Percentiles rank a stretch among this genome's conserved stretches.
These are phyloP conservation scores for Leishmania turanica DNA, from an alignment of 208 protist genomes.

Conservation along the genomic window DNA sequence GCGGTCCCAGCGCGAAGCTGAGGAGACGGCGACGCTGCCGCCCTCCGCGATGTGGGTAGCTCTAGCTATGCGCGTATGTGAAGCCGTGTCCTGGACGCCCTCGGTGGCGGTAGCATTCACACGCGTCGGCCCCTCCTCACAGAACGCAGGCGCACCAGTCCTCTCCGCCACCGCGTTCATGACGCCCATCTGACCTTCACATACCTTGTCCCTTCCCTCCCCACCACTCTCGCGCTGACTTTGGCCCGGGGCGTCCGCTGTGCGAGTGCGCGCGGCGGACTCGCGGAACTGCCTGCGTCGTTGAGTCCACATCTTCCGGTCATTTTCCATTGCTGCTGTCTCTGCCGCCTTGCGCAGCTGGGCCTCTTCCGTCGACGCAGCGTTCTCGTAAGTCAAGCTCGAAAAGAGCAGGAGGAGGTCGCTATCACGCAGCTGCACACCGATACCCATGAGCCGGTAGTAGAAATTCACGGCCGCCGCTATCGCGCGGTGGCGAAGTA, in stretches of 20 bases:
- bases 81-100: no score
- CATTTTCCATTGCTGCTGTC: slow-evolving; percentile 27
- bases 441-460: slow-evolving; percentile 64
- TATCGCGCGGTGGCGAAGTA: slow-evolving; percentile 67
- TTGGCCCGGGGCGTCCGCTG: not conserved
- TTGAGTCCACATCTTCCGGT: slow-evolving; percentile 13
- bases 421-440: slow-evolving; percentile 67
- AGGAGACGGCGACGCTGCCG: not conserved
- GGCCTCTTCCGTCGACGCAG: slow-evolving; percentile 19
- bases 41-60: not conserved
- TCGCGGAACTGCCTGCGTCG: slow-evolving; percentile 15
- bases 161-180: not conserved
- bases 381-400: slow-evolving; percentile 81
- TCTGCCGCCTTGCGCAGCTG: slow-evolving; percentile 27
- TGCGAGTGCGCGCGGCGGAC: not conserved
- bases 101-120: not conserved
- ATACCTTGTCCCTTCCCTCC: no score
- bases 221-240: not conserved
- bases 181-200: no score
- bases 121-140: not conserved
- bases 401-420: slow-evolving; percentile 73
- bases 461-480: slow-evolving; percentile 70
- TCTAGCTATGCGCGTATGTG: not conserved
- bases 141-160: not conserved
- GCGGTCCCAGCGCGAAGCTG: not conserved